Evolutionary conservation across 805 yeast genomes (phyloP).

Genomic region (Monosporozyma siamensis): DNA sequence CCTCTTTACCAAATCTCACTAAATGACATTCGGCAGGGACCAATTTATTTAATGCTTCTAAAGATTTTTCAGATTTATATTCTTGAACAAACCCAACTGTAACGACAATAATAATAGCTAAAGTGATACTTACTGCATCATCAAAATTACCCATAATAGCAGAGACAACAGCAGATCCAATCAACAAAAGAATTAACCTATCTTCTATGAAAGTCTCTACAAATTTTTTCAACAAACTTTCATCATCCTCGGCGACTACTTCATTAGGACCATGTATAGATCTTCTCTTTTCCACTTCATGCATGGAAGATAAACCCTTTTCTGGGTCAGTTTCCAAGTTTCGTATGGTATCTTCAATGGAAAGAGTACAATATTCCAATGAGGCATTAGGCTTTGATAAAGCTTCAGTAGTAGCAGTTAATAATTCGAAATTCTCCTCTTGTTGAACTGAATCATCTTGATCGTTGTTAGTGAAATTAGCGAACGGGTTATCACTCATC

Average conservation of each 20-base stretch:
- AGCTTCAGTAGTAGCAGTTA: constrained; percentile 15
- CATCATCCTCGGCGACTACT: constrained; percentile 66
- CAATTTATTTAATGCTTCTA: constrained; percentile 83
- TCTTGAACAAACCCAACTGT: constrained; percentile 97
- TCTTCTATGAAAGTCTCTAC: constrained; percentile 76
- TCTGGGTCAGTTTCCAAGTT: constrained; percentile 53
- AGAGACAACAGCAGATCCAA: constrained; percentile 81
- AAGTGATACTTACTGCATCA: constrained; percentile 88
- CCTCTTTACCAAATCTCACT: constrained; percentile 69
- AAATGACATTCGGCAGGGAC: constrained; percentile 97
- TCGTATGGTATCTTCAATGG: constrained; percentile 55
- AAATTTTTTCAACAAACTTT: constrained; percentile 60
- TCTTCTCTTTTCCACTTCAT: constrained; percentile 65
- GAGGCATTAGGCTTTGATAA: constrained; percentile 44
- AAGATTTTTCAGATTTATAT: constrained; percentile 86
- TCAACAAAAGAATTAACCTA: constrained; percentile 78
- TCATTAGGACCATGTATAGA: constrained; percentile 76
- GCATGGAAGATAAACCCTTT: constrained; percentile 56
- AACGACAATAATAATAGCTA: constrained; percentile 88
- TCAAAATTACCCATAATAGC: constrained; percentile 93
- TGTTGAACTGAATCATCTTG: constrained; percentile 1
- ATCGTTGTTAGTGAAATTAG: constrained; percentile 1
- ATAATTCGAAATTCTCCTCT: constrained; percentile 6
- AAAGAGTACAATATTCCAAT: constrained; percentile 47
- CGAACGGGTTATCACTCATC: constrained; percentile 32